Conservation (phyloP, 1,139 yeast genomes). For the Magnusiomyces clavatus region DNA sequence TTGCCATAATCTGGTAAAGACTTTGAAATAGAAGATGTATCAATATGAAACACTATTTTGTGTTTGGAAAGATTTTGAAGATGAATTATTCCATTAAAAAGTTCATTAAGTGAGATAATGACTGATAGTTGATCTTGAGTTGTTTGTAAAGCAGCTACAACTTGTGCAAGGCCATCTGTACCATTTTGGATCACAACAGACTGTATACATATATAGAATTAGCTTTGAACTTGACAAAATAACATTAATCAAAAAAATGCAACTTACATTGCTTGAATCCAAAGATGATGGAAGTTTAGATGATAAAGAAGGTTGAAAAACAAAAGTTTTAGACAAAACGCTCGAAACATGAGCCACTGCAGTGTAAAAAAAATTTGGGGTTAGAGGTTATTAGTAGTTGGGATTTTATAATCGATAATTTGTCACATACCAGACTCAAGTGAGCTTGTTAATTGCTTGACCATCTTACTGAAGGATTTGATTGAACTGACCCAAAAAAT, state of each 20-base stretch:
- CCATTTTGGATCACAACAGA: conserved; percentile 37
- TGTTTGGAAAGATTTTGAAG: conserved; percentile 41
- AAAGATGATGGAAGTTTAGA: background rate
- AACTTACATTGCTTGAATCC: background rate
- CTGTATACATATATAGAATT: conserved; percentile 9
- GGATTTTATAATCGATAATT: background rate
- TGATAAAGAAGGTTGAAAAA: conserved; percentile 44
- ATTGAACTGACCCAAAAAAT: background rate
- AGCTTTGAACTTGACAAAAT: too few relatives aligned
- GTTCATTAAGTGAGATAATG: conserved; percentile 45
- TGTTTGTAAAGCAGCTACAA: conserved; percentile 25
- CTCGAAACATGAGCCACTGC: conserved; percentile 24
- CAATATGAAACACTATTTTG: conserved; percentile 55
- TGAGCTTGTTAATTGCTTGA: conserved; percentile 2
- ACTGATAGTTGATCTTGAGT: conserved; percentile 21
- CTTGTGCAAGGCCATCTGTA: conserved; percentile 48
- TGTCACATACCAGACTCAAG: conserved; percentile 8
- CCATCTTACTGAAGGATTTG: background rate
- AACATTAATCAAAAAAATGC: background rate
- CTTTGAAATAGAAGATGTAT: conserved; percentile 20
- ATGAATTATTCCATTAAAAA: conserved; percentile 53
- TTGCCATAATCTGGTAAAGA: conserved; percentile 47
- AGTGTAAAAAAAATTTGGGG: background rate
- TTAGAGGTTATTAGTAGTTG: background rate
- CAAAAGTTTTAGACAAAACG: conserved; percentile 35